phyloP scores from a whole-genome alignment of 2,329 filamentous ascomycete species.

The Plenodomus lindquistii region DNA sequence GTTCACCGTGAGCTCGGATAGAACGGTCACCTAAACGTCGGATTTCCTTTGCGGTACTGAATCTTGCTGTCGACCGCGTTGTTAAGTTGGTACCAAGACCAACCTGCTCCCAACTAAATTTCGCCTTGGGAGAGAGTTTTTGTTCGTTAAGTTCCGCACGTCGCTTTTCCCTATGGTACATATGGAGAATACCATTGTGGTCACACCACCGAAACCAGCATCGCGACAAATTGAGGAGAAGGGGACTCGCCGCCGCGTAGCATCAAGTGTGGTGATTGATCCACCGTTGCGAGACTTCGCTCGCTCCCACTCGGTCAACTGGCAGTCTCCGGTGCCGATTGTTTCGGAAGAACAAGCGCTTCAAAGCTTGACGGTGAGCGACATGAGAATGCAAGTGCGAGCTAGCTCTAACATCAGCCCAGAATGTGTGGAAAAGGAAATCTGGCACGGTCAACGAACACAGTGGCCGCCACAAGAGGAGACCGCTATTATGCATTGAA shows the following conservation, averaged over 20 bases:
- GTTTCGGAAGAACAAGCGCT: slow-evolving; percentile 14
- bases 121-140: too few relatives aligned
- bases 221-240: neutral
- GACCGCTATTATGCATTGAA: slow-evolving; percentile 17
- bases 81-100: too few relatives aligned
- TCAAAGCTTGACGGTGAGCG: slow-evolving; percentile 10
- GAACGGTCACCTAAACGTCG: neutral
- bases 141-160: too few relatives aligned
- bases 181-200: too few relatives aligned
- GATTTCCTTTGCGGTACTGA: neutral
- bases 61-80: neutral
- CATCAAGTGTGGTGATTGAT: neutral
- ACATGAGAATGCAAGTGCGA: neutral
- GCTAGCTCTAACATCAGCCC: neutral
- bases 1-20: neutral
- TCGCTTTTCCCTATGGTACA: too few relatives aligned
- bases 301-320: slow-evolving; percentile 14
- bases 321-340: slow-evolving; percentile 4
- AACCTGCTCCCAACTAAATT: too few relatives aligned
- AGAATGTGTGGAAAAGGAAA: slow-evolving; percentile 10
- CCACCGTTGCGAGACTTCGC: slow-evolving; percentile 9
- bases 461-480: slow-evolving; percentile 4
- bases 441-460: neutral
- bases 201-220: neutral
- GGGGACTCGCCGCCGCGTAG: too few relatives aligned